Conservation (phyloP, 2,329 filamentous ascomycete genomes). For the Didymellaceae sp. region DNA sequence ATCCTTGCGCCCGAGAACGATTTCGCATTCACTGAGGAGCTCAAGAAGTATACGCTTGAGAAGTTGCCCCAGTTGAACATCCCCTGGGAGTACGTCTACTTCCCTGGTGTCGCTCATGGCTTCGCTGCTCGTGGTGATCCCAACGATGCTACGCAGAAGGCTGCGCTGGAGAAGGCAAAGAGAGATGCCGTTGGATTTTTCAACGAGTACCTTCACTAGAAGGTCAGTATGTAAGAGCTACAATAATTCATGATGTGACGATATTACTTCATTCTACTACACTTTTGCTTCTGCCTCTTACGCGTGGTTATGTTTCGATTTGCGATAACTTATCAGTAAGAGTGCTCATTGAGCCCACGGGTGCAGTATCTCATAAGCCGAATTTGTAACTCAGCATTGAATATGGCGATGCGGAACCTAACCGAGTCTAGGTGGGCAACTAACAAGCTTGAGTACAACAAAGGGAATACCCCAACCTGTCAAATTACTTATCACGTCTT, state of each 20-base stretch:
- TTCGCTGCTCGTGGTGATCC: slow-evolving; percentile 41
- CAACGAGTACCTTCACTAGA: slow-evolving; percentile 42
- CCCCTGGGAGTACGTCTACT: slow-evolving; percentile 44
- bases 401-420: too few relatives aligned
- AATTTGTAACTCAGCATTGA: too few relatives aligned
- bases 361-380: too few relatives aligned
- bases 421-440: too few relatives aligned
- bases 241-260: not conserved
- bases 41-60: slow-evolving; percentile 39
- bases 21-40: slow-evolving; percentile 33
- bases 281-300: too few relatives aligned
- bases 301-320: too few relatives aligned
- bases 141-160: slow-evolving; percentile 35
- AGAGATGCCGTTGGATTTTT: slow-evolving; percentile 40
- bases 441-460: too few relatives aligned
- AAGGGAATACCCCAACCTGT: too few relatives aligned
- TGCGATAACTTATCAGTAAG: too few relatives aligned
- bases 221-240: not conserved
- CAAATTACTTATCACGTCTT: too few relatives aligned
- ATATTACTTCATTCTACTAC: too few relatives aligned
- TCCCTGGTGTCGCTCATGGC: slow-evolving; percentile 42
- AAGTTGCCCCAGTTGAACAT: slow-evolving; percentile 38
- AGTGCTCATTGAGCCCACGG: too few relatives aligned
- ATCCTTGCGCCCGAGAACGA: slow-evolving; percentile 41
- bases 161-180: slow-evolving; percentile 45